phyloP scores from a whole-genome alignment of 805 yeast species.

The Teunomyces kruisii region DNA sequence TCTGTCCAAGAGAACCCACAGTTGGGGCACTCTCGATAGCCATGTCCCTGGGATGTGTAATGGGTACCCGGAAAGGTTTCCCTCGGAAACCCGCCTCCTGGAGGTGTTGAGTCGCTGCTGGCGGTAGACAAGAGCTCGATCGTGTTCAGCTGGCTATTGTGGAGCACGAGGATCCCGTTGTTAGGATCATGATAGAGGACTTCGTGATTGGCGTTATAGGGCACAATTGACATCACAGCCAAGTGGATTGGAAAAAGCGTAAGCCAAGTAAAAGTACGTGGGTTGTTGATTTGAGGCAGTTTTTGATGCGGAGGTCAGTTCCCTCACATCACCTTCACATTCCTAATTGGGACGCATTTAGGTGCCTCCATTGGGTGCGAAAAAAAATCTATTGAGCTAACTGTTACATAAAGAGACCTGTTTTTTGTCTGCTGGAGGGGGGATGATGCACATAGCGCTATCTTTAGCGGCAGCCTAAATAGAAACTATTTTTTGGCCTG shows the following conservation, averaged over 20 bases:
- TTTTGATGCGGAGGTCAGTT: too few species aligned
- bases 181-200: slow-evolving; percentile 37
- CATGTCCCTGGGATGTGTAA: neutral
- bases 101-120: neutral
- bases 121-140: slow-evolving; percentile 21
- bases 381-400: neutral
- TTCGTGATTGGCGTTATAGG: slow-evolving; percentile 30
- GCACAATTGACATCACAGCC: slow-evolving; percentile 36
- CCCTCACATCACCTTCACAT: neutral
- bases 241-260: neutral
- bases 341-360: neutral
- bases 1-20: slow-evolving; percentile 31
- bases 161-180: slow-evolving; percentile 34
- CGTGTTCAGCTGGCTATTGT: slow-evolving; percentile 30
- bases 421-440: neutral
- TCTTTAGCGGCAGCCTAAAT: too few species aligned
- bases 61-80: neutral
- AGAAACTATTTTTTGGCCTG: neutral
- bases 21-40: slow-evolving; percentile 22
- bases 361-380: neutral
- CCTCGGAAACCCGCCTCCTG: neutral
- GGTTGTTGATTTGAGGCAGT: too few species aligned
- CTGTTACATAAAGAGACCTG: neutral
- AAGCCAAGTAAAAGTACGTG: too few species aligned
- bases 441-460: too few species aligned